A percentile compares a stretch with the other conserved stretches of the same genome.
Conservation (phyloP, 352 stramenopile species). For the Phytopythium ostracodes region DNA sequence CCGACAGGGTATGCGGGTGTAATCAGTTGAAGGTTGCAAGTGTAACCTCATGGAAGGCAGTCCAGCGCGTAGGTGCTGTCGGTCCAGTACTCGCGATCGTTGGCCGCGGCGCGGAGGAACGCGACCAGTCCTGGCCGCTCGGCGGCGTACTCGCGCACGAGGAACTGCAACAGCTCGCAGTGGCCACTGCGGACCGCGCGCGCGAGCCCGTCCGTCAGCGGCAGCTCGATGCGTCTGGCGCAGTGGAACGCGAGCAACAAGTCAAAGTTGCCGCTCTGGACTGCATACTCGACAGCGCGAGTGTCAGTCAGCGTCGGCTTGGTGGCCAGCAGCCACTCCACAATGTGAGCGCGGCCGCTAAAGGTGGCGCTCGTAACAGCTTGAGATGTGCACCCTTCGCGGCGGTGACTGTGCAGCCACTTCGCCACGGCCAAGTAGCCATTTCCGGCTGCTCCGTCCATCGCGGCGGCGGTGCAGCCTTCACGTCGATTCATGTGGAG, state of each 20-base stretch:
- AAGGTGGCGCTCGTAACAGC: too few species aligned
- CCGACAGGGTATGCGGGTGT: not conserved
- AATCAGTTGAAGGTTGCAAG: not conserved
- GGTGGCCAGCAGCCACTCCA: not conserved
- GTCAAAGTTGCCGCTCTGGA: not conserved
- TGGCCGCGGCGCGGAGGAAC: not conserved
- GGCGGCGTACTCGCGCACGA: not conserved
- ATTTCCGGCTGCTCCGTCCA: slow-evolving; percentile 1
- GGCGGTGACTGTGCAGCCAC: too few species aligned
- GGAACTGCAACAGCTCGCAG: not conserved
- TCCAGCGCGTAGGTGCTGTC: not conserved
- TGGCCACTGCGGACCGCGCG: not conserved
- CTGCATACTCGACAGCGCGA: not conserved
- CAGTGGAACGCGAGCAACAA: not conserved
- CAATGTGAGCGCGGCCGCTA: too few species aligned
- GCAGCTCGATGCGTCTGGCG: not conserved
- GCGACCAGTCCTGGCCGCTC: not conserved
- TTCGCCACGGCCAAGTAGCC: too few species aligned
- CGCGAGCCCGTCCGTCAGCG: not conserved
- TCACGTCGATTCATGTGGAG: slow-evolving; percentile 11
- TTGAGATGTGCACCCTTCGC: too few species aligned
- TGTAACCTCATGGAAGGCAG: not conserved
- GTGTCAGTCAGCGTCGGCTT: not conserved
- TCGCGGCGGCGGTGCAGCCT: slow-evolving; percentile 6
- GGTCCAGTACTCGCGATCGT: not conserved